Percentiles rank a stretch among this genome's conserved stretches.
These are phyloP conservation scores for Aureobasidium sp. DNA, from an alignment of 2,329 filamentous ascomycete genomes.

Conservation along the genomic window DNA sequence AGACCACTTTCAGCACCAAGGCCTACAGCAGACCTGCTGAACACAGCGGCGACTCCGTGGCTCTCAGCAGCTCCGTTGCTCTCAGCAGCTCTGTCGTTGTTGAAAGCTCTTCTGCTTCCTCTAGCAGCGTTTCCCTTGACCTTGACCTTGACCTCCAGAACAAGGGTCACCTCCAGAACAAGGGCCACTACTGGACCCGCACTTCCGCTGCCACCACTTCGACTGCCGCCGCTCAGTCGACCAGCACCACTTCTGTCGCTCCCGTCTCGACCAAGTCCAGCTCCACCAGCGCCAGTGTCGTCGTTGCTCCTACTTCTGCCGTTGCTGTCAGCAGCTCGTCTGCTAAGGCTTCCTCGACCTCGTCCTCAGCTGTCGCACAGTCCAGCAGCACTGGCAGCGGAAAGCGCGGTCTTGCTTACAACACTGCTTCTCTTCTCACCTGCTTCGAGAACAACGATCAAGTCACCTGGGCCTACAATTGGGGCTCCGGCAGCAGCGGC, in stretches of 20 bases:
- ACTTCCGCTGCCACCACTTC: not conserved
- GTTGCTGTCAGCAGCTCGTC: constrained; percentile 19
- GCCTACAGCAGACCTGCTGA: not conserved
- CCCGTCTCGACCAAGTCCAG: constrained; percentile 4
- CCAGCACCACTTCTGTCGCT: not conserved
- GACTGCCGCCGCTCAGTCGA: not conserved
- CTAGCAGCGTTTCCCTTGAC: not conserved
- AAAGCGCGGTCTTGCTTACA: constrained; percentile 66
- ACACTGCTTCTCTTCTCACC: constrained; percentile 48
- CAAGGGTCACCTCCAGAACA: constrained; percentile 4
- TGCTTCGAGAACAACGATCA: constrained; percentile 42
- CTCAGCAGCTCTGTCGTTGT: not conserved
- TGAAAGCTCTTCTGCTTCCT: constrained; percentile 18
- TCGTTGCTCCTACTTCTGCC: constrained; percentile 9
- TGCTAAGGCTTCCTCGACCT: constrained; percentile 20
- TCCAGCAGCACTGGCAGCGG: constrained; percentile 27
- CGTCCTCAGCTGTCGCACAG: constrained; percentile 21
- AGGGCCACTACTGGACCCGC: not conserved
- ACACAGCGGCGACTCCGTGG: not conserved
- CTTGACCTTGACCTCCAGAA: not conserved
- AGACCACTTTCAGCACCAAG: constrained; percentile 3
- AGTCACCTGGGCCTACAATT: constrained; percentile 63
- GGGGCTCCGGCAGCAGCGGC: constrained; percentile 46
- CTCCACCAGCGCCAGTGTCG: not conserved
- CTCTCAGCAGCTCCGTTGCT: not conserved